Conservation (phyloP, 2,329 filamentous ascomycete species). For the Botryotinia narcissicola region DNA sequence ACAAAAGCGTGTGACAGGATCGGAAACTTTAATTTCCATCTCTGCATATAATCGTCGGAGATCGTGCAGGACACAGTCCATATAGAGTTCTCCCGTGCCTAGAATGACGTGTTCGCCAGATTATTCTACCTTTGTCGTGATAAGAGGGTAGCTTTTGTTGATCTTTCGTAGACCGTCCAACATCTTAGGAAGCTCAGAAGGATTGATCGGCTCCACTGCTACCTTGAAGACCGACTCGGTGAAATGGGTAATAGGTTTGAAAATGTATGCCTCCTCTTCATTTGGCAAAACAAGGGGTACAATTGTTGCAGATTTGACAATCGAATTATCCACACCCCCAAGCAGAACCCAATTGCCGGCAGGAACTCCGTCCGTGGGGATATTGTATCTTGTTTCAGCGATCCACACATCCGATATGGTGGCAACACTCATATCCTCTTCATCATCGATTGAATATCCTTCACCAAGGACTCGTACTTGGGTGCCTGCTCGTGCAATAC, state of each 20-base stretch:
- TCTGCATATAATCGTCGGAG: slow-evolving; percentile 90
- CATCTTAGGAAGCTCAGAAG: slow-evolving; percentile 98
- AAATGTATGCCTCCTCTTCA: slow-evolving; percentile 91
- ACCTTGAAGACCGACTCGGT: slow-evolving; percentile 98
- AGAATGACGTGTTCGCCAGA: slow-evolving; percentile 94
- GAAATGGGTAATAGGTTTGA: slow-evolving; percentile 88
- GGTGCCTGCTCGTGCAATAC: slow-evolving; percentile 76
- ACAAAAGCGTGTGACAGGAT: slow-evolving; percentile 95
- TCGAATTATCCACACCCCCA: slow-evolving; percentile 92
- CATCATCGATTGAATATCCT: slow-evolving; percentile 92
- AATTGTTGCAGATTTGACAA: slow-evolving; percentile 94
- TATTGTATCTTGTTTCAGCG: slow-evolving; percentile 87
- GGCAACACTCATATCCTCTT: slow-evolving; percentile 92
- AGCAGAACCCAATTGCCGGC: slow-evolving; percentile 94
- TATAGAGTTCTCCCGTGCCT: slow-evolving; percentile 97
- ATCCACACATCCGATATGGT: slow-evolving; percentile 87
- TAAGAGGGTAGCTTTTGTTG: slow-evolving; percentile 95
- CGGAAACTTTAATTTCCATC: slow-evolving; percentile 99
- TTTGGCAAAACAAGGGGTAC: slow-evolving; percentile 77
- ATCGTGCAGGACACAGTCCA: slow-evolving; percentile 98
- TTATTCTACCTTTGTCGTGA: slow-evolving; percentile 96
- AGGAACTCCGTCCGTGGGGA: slow-evolving; percentile 86
- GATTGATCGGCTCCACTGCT: slow-evolving; percentile 96
- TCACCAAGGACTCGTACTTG: slow-evolving; percentile 91
- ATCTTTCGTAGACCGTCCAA: slow-evolving; percentile 93